A percentile compares a stretch with the other conserved stretches of the same genome.
These are phyloP conservation scores for Besnoitia besnoiti DNA, from an alignment of 169 alveolate genomes.

Conservation along the genomic window DNA sequence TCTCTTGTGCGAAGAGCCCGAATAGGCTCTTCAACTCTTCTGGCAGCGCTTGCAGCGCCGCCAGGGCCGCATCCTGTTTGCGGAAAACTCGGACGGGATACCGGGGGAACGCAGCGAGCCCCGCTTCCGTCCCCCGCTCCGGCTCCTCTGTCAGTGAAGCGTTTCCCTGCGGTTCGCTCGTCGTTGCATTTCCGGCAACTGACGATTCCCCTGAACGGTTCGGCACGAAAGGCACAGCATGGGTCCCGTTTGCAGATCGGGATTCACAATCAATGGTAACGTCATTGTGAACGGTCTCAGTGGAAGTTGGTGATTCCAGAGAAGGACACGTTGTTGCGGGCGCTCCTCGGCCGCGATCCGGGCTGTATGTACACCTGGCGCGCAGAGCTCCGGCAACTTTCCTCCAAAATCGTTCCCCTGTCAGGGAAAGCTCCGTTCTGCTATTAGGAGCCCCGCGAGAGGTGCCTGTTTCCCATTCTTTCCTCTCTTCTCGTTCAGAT, in stretches of 20 bases:
- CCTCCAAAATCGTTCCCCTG: background rate
- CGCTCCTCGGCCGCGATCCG: background rate
- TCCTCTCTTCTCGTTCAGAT: background rate
- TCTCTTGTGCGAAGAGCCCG: background rate
- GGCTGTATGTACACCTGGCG: background rate
- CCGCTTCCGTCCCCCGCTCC: background rate
- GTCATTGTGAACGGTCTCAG: no score
- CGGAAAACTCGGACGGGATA: conserved; percentile 1
- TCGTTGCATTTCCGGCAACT: no score
- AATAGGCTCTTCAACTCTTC: background rate
- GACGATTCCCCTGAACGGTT: no score
- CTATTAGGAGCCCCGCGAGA: background rate
- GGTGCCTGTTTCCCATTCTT: background rate
- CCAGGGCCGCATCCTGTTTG: conserved; percentile 11
- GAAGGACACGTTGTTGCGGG: no score
- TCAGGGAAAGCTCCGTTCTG: background rate
- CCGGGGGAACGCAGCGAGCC: background rate
- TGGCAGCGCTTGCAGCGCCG: background rate
- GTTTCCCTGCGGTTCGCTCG: no score
- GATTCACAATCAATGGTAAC: no score
- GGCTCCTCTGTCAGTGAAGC: no score
- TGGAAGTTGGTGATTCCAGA: no score
- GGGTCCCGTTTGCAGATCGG: no score
- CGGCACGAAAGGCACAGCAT: no score
- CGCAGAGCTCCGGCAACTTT: background rate